Evolutionary conservation across 1,284 basidiomycete species (phyloP), one percentile per base, ranked within the genome.

Genomic region (Cyathus olla): DNA sequence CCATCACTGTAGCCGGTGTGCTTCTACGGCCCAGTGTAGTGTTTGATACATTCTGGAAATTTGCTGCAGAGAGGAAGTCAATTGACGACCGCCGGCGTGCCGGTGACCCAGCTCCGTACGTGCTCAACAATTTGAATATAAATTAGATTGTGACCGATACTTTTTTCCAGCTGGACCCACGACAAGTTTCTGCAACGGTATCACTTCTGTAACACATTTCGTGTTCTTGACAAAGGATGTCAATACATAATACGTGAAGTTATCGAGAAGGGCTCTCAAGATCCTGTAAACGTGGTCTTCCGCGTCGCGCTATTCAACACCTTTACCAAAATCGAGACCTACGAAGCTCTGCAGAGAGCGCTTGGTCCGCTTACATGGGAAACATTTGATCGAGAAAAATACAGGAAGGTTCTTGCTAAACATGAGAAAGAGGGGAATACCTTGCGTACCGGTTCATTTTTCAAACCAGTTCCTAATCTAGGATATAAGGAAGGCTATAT

Each of bases 361-460:
- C 76, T 90, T n/a, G 82, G 84, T 8, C 80, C 84, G 2, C 81
- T 88, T 42, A 86, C 82, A 39, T 89, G 87, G 84, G 65, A 75
- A 50, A 72, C 71, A 13, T 92, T 86, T 66, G 70, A 82, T 46
- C 81, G 83, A 11, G 66, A 74, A 11, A 68, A 76, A 21, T 92
- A 91, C 63, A 71, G 76, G 49, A 67, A 65, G 4, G 84, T 90
- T 28, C 80, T 92, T 22, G 71, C 73, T 13, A 60, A 68, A 15
- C 79, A 83, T 21, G 78, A 79, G 56, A 61, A 75, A 26, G 63
- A 60, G 13, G 79, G 81, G 13, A 67, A 72, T 48, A 52, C 81
- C 3, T 77, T 92, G 22, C 91, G 90, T 66, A 90, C 89, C 0
- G 83, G 82, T n/a, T 82, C 90, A 13, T 92, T 87, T 75, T 85